phyloP scores from a whole-genome alignment of 768 basidiomycete species.

The Boletus rubroflammeus region DNA sequence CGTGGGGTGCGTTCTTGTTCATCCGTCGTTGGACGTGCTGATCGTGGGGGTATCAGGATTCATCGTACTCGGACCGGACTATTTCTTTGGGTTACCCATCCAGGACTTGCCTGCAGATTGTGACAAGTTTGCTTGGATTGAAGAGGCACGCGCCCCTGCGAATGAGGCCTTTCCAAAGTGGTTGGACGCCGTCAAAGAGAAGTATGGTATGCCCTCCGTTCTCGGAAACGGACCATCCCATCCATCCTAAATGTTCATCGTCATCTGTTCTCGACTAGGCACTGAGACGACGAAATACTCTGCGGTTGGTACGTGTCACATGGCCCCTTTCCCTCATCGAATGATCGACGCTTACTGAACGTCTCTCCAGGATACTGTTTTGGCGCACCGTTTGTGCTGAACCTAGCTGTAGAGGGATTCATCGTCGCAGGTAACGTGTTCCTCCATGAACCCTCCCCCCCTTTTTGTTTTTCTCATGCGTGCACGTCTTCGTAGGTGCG shows the following conservation, averaged over 20 bases:
- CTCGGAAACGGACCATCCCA: neutral
- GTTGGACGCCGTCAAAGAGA: slow-evolving; percentile 46
- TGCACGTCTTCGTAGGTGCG: slow-evolving; percentile 31
- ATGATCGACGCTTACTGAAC: no score
- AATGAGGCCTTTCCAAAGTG: slow-evolving; percentile 42
- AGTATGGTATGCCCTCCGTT: slow-evolving; percentile 37
- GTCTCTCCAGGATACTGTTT: slow-evolving; percentile 49
- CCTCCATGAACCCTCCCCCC: neutral
- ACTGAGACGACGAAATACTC: slow-evolving; percentile 36
- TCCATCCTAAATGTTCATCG: neutral
- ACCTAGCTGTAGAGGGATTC: slow-evolving; percentile 41
- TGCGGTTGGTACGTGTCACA: slow-evolving; percentile 37
- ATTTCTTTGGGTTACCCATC: slow-evolving; percentile 51
- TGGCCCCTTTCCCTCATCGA: neutral
- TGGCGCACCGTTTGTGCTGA: slow-evolving; percentile 47
- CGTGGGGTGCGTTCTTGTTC: slow-evolving; percentile 40
- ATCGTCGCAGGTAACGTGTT: slow-evolving; percentile 41
- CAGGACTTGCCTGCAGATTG: slow-evolving; percentile 29
- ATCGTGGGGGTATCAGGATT: slow-evolving; percentile 39
- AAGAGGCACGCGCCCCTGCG: slow-evolving; percentile 31
- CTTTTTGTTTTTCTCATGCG: neutral
- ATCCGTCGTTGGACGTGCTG: neutral
- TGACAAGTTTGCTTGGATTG: slow-evolving; percentile 41
- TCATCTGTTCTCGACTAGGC: slow-evolving; percentile 10
- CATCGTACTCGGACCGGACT: slow-evolving; percentile 55